Evolutionary conservation across 495 filamentous ascomycete genomes (phyloP), one percentile per base, ranked within the genome.

Genomic region (Rhizodiscina lignyota): DNA sequence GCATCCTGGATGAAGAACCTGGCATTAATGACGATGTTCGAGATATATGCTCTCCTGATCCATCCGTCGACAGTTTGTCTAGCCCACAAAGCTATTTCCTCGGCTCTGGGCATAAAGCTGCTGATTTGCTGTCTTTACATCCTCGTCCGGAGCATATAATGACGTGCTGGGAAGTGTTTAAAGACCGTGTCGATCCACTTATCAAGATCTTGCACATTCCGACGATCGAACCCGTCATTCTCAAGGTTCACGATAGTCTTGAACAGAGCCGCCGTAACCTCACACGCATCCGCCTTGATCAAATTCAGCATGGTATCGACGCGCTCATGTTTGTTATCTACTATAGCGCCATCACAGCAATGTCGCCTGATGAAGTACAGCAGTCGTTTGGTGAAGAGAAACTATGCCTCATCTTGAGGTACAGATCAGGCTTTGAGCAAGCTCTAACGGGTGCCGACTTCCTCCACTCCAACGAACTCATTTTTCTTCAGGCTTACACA

Each of bases 391-490:
- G 65, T 11, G 58, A 69, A 32, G 67, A 73, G 4, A 71, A 73
- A 36, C 40, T 43, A 6, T 30, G 53, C 8, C 51, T 79, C 10
- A 57, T 83, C 2, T 59, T 60, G n/a, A 70, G 74, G 35, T 91
- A 83, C 45, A 76, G 80, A 4, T 85, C 85, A 45, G 83, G 74
- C 0, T 62, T 79, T 0, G 83, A 92, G 46, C 81, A 86, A 50
- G 74, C 79, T 0, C 56, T 94, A 3, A 66, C 81, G 1, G 75
- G 69, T 40, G 80, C 83, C 2, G 69, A 74, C 27, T 72, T 91
- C 29, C 53, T 92, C 2, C 76, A 73, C 31, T 79, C 74, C 1
- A 72, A 81, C 27, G 83, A 84, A 40, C 50, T 84, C 13, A 67
- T 75, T 5, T 70, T 83, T 1, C 50, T 89, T 4, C 82, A 89